Evolutionary conservation across 768 basidiomycete genomes (phyloP).

Genomic region (Psilocybe azurescens): DNA sequence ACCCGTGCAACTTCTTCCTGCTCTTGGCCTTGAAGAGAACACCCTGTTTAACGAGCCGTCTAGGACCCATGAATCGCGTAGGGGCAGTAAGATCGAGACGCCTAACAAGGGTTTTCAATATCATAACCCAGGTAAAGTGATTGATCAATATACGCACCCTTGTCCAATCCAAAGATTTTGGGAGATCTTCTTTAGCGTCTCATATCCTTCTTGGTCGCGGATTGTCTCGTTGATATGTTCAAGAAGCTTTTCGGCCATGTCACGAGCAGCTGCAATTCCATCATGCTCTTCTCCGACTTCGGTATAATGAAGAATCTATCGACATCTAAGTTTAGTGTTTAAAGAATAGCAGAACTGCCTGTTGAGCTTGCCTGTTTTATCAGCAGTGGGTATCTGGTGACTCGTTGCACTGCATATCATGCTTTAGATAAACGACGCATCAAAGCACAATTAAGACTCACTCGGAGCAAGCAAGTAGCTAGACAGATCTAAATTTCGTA

Average conservation of each 20-base stretch:
- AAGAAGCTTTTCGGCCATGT: conserved; percentile 74
- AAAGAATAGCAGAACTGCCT: not conserved
- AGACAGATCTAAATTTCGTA: conserved; percentile 85
- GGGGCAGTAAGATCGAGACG: conserved; percentile 91
- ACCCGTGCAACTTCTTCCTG: conserved; percentile 73
- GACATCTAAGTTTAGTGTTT: not conserved
- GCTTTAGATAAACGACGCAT: conserved; percentile 1
- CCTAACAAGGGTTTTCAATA: conserved; percentile 34
- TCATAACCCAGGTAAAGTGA: not conserved
- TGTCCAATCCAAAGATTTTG: conserved; percentile 88
- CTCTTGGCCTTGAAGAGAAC: conserved; percentile 82
- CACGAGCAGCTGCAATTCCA: conserved; percentile 57
- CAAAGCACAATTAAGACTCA: conserved; percentile 40
- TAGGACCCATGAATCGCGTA: conserved; percentile 83
- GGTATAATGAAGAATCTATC: conserved; percentile 80
- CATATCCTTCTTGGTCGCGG: conserved; percentile 79
- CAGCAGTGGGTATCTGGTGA: conserved; percentile 92
- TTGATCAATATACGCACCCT: conserved; percentile 51
- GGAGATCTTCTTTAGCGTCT: conserved; percentile 76
- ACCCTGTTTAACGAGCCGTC: conserved; percentile 83
- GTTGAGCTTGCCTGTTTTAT: conserved; percentile 65
- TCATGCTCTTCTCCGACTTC: conserved; percentile 66
- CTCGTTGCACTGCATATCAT: conserved; percentile 78
- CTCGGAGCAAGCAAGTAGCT: conserved; percentile 93
- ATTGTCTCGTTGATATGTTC: conserved; percentile 89